A percentile compares a stretch with the other conserved stretches of the same genome.
phyloP scores from a whole-genome alignment of 1,139 yeast species.

The Sugiyamaella pinicola region DNA sequence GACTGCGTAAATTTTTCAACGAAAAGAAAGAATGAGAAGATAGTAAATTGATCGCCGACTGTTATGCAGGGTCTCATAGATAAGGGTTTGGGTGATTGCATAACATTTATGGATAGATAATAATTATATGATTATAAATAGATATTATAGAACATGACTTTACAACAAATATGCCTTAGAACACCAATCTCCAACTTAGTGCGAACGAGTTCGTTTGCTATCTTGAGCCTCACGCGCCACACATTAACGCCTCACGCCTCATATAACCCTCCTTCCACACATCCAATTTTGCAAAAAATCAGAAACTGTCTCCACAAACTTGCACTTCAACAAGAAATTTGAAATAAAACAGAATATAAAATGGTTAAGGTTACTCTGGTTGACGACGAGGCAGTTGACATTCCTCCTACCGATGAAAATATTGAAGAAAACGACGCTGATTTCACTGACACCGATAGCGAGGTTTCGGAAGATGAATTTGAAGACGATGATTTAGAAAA shows the following conservation, averaged over 20 bases:
- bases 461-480: slow-evolving; percentile 53
- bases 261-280: not conserved
- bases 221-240: not conserved
- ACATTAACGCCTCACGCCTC: no score
- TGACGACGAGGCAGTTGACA: slow-evolving; percentile 47
- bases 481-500: slow-evolving; percentile 71
- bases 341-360: slow-evolving; percentile 17
- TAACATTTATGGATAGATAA: no score
- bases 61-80: not conserved
- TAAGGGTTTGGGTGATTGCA: no score
- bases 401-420: slow-evolving; percentile 47
- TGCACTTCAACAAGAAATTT: not conserved
- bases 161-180: no score
- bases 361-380: slow-evolving; percentile 80
- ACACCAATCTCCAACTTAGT: no score
- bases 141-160: no score
- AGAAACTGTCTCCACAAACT: not conserved
- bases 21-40: not conserved
- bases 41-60: not conserved
- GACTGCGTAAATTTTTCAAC: slow-evolving; percentile 11
- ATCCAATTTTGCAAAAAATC: slow-evolving; percentile 8
- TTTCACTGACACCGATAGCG: slow-evolving; percentile 41
- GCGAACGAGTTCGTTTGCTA: no score
- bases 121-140: no score
- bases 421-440: slow-evolving; percentile 39